Percentiles rank a stretch among this genome's conserved stretches.
Conservation (phyloP, 116 monocot species). For the Dioscorea cayenensis region DNA sequence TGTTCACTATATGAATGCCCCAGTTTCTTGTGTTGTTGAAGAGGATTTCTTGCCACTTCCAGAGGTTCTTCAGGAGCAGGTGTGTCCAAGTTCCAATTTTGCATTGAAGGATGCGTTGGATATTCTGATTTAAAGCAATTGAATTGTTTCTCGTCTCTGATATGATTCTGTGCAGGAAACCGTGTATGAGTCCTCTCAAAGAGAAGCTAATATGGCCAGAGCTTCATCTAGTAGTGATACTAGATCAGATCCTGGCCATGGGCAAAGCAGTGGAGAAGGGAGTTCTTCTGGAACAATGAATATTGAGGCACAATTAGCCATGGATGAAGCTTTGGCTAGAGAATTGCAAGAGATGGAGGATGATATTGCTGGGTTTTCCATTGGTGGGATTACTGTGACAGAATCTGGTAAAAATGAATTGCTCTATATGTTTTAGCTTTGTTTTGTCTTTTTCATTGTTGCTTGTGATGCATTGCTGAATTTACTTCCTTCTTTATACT, state of each 20-base stretch:
- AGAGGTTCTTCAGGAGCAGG: constrained; percentile 53
- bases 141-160: no score
- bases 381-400: constrained; percentile 14
- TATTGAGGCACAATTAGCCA: constrained; percentile 35
- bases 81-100: neutral
- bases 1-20: constrained; percentile 35
- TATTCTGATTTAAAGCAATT: no score
- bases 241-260: constrained; percentile 6
- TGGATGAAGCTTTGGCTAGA: constrained; percentile 71
- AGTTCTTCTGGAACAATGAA: constrained; percentile 11
- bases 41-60: constrained; percentile 45
- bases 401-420: constrained; percentile 21
- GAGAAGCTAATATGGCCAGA: constrained; percentile 15
- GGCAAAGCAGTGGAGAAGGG: constrained; percentile 7
- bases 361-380: constrained; percentile 33
- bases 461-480: no score
- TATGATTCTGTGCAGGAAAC: constrained; percentile 32
- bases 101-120: neutral
- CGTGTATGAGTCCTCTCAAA: constrained; percentile 37
- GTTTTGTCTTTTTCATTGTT: no score
- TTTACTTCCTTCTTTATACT: no score
- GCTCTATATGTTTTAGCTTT: no score
- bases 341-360: constrained; percentile 61
- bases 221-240: constrained; percentile 28
- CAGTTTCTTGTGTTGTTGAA: constrained; percentile 34